Percentiles rank a stretch among this genome's conserved stretches.
Conservation (phyloP, 2,329 filamentous ascomycete genomes). For the Sphaerulina populicola region DNA sequence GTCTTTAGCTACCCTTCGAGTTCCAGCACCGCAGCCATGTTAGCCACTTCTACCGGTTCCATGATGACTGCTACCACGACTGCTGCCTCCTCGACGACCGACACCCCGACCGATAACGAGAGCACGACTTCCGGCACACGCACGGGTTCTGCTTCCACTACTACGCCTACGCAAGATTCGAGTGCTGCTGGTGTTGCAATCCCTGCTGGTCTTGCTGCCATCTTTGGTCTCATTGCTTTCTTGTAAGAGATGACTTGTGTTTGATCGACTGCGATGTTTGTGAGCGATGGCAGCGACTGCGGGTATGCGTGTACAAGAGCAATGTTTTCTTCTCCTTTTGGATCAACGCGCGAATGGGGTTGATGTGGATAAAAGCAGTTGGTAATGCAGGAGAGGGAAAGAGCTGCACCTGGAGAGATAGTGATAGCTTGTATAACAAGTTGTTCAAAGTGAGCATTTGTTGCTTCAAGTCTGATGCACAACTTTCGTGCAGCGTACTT, state of each 20-base stretch:
- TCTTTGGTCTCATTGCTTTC: slow-evolving; percentile 10
- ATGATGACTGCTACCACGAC: slow-evolving; percentile 10
- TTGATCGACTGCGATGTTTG: background rate
- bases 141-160: slow-evolving; percentile 4
- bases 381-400: too few species aligned
- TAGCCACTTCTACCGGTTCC: slow-evolving; percentile 17
- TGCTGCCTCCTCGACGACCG: background rate
- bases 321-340: background rate
- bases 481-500: too few species aligned
- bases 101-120: slow-evolving; percentile 4
- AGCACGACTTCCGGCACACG: slow-evolving; percentile 1
- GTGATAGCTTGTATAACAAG: too few species aligned
- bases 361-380: background rate
- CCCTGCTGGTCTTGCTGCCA: slow-evolving; percentile 17
- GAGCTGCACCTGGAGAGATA: too few species aligned
- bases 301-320: background rate
- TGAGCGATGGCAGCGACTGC: background rate
- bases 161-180: slow-evolving; percentile 6
- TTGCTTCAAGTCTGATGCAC: too few species aligned
- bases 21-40: slow-evolving; percentile 47
- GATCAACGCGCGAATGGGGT: background rate
- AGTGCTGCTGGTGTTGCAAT: slow-evolving; percentile 10
- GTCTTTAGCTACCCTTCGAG: slow-evolving; percentile 27
- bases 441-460: too few species aligned
- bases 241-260: background rate